A percentile compares a stretch with the other conserved stretches of the same genome.
Conservation (phyloP, 2,329 filamentous ascomycete species). For the Zalaria sp. region DNA sequence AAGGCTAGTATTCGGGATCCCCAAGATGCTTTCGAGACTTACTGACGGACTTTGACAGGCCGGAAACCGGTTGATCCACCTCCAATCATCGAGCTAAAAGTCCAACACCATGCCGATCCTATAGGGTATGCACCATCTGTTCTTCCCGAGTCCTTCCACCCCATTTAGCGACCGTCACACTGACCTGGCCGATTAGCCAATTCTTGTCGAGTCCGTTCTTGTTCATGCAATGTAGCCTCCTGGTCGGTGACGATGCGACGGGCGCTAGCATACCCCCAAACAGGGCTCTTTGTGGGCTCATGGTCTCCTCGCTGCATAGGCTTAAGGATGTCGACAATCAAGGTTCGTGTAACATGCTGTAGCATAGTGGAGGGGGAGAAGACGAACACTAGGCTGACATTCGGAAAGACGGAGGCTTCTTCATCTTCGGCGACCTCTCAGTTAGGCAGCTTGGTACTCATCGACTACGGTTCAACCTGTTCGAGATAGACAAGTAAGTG, state of each 20-base stretch:
- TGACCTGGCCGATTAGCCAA: slow-evolving; percentile 25
- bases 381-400: slow-evolving; percentile 1
- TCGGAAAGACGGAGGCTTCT: slow-evolving; percentile 60
- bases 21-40: no score
- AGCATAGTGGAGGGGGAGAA: background rate
- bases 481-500: slow-evolving; percentile 51
- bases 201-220: slow-evolving; percentile 52
- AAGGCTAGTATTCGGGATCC: slow-evolving; percentile 36
- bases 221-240: slow-evolving; percentile 46
- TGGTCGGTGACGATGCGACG: slow-evolving; percentile 34
- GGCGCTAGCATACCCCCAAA: slow-evolving; percentile 21
- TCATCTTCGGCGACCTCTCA: slow-evolving; percentile 82
- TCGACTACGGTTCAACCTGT: slow-evolving; percentile 63
- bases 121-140: slow-evolving; percentile 38
- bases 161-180: no score
- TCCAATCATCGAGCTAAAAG: slow-evolving; percentile 62
- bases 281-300: slow-evolving; percentile 52
- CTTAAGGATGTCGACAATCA: slow-evolving; percentile 64
- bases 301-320: slow-evolving; percentile 69
- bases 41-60: slow-evolving; percentile 30
- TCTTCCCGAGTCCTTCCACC: no score
- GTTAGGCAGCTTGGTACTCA: slow-evolving; percentile 61
- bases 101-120: slow-evolving; percentile 34
- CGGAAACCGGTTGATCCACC: slow-evolving; percentile 82
- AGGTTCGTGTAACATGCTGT: slow-evolving; percentile 20